phyloP scores from a whole-genome alignment of 1,284 basidiomycete species.

The Papiliotrema laurentii region DNA sequence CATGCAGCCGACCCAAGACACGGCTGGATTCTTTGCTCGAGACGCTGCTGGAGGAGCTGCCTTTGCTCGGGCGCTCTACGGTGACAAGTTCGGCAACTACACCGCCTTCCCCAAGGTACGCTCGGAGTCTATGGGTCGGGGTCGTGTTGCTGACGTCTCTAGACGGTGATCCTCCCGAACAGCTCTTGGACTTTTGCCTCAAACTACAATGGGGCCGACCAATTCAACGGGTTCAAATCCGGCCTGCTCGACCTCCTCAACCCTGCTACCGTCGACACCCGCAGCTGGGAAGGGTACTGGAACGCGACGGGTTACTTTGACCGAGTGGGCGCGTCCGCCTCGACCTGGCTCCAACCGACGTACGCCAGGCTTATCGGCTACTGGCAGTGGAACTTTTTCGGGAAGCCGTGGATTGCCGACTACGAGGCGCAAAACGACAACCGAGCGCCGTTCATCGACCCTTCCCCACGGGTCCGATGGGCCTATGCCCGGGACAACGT shows the following conservation, averaged over 20 bases:
- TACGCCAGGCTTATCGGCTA: slow-evolving; percentile 46
- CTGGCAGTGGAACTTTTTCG: slow-evolving; percentile 48
- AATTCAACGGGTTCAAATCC: slow-evolving; percentile 46
- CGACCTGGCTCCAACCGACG: slow-evolving; percentile 35
- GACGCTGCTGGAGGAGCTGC: slow-evolving; percentile 37
- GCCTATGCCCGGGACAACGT: slow-evolving; percentile 34
- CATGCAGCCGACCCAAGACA: slow-evolving; percentile 35
- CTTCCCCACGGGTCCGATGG: slow-evolving; percentile 47
- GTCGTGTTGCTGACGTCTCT: background rate
- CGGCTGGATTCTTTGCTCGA: slow-evolving; percentile 27
- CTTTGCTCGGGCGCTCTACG: slow-evolving; percentile 32
- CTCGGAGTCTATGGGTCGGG: too few relatives aligned
- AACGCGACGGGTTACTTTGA: slow-evolving; percentile 27
- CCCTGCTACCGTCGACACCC: slow-evolving; percentile 40
- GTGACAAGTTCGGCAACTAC: slow-evolving; percentile 33
- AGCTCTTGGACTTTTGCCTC: slow-evolving; percentile 38
- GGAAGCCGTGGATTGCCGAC: slow-evolving; percentile 47
- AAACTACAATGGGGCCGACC: slow-evolving; percentile 25
- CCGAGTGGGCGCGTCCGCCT: slow-evolving; percentile 23
- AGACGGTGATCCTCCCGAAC: slow-evolving; percentile 41
- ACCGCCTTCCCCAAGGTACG: slow-evolving; percentile 38
- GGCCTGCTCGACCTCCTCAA: slow-evolving; percentile 43
- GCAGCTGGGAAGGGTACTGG: slow-evolving; percentile 41
- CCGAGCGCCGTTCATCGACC: slow-evolving; percentile 48
- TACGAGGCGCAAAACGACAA: slow-evolving; percentile 46